Percentiles rank a stretch among this genome's conserved stretches.
These are phyloP conservation scores for Tylopilus felleus DNA, from an alignment of 768 basidiomycete species.

Conservation along the genomic window DNA sequence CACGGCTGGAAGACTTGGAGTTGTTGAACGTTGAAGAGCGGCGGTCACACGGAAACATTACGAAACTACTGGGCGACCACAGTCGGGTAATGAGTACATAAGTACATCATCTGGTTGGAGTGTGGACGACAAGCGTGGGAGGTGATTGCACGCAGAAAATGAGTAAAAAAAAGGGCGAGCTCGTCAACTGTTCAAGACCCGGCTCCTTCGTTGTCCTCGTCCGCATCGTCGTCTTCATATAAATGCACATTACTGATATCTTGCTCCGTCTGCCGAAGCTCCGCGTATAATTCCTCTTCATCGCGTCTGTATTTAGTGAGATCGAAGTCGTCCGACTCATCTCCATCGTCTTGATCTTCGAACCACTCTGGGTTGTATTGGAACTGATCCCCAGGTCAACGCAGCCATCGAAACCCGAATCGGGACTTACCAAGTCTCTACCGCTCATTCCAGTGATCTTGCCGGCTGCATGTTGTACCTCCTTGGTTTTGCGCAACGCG, in stretches of 20 bases:
- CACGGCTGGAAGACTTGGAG: no score
- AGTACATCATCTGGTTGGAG: neutral
- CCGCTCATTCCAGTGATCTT: conserved; percentile 94
- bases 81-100: neutral
- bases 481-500: conserved; percentile 77
- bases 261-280: conserved; percentile 22
- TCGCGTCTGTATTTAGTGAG: conserved; percentile 53
- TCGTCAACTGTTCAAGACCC: conserved; percentile 4
- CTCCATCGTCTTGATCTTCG: conserved; percentile 62
- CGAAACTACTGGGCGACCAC: conserved; percentile 11
- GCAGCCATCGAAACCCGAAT: neutral
- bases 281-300: conserved; percentile 29
- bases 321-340: conserved; percentile 51
- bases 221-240: conserved; percentile 20
- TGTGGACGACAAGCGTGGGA: neutral
- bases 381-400: conserved; percentile 54
- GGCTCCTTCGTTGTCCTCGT: conserved; percentile 4
- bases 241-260: conserved; percentile 14
- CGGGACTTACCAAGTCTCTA: conserved; percentile 73
- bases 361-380: conserved; percentile 96
- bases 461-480: conserved; percentile 75
- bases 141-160: neutral
- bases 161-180: neutral
- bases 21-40: no score
- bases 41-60: conserved; percentile 18